phyloP scores from a whole-genome alignment of 805 yeast species.

The Lipomyces sp. region DNA sequence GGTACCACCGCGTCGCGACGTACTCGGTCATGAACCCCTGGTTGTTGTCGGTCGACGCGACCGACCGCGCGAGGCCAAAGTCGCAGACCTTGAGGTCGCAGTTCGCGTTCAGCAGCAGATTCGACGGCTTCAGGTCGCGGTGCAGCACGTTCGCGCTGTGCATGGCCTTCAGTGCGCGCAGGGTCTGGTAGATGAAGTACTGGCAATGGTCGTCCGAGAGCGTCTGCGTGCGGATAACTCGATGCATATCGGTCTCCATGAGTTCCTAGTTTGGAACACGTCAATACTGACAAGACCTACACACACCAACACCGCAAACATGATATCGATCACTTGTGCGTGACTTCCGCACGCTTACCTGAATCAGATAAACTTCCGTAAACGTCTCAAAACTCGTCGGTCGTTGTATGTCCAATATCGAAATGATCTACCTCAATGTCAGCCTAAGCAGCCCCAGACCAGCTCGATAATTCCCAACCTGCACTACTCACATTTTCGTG shows the following conservation, averaged over 20 bases:
- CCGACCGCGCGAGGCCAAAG: constrained; percentile 79
- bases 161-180: constrained; percentile 83
- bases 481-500: constrained; percentile 68
- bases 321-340: too few relatives aligned
- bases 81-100: constrained; percentile 94
- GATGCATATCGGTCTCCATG: constrained; percentile 84
- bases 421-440: constrained; percentile 52
- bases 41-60: constrained; percentile 57
- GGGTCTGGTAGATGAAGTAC: constrained; percentile 85
- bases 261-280: constrained; percentile 49
- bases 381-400: constrained; percentile 74
- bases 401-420: constrained; percentile 82
- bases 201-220: constrained; percentile 91
- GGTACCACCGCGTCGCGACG: constrained; percentile 96
- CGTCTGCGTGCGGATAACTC: constrained; percentile 76
- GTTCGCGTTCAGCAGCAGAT: constrained; percentile 79
- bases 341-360: constrained; percentile 2
- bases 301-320: neutral
- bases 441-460: too few relatives aligned
- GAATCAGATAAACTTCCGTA: constrained; percentile 75
- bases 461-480: too few relatives aligned
- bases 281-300: neutral
- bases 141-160: constrained; percentile 94
- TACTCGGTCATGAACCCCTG: constrained; percentile 90
- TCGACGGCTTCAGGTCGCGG: constrained; percentile 88